Conservation (phyloP, 208 protist species). For the Trichomonas tenax region DNA sequence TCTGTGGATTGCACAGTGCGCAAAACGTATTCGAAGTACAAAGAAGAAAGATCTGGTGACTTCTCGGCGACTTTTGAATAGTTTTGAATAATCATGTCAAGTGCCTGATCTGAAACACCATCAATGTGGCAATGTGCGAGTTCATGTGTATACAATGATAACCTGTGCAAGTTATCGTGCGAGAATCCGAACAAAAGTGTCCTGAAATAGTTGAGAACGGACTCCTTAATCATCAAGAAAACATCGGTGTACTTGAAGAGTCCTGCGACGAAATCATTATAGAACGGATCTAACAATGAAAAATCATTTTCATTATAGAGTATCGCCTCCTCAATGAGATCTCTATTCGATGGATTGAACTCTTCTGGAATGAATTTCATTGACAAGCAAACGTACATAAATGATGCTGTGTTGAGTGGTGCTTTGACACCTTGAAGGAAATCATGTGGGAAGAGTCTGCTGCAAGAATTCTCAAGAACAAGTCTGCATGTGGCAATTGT, state of each 20-base stretch:
- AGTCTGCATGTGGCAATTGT: too few relatives aligned
- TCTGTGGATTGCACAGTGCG: neutral
- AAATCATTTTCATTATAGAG: neutral
- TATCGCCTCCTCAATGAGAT: neutral
- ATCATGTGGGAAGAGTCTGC: too few relatives aligned
- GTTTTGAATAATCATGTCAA: neutral
- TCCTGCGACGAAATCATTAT: neutral
- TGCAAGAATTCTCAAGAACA: too few relatives aligned
- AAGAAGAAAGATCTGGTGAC: neutral
- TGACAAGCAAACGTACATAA: neutral
- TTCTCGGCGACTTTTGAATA: neutral
- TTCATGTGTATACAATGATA: neutral
- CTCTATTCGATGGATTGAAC: neutral
- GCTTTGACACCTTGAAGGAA: neutral
- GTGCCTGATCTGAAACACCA: neutral
- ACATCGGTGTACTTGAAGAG: neutral
- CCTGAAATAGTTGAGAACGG: neutral
- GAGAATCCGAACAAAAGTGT: neutral
- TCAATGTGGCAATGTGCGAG: neutral
- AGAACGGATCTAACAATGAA: neutral
- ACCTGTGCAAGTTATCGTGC: neutral
- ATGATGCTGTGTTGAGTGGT: neutral
- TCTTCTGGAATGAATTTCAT: neutral
- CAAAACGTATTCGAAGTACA: neutral
- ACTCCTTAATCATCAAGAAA: neutral